A percentile compares a stretch with the other conserved stretches of the same genome.
Conservation (phyloP, 2,329 filamentous ascomycete genomes). For the Proliferodiscus dingleyae region DNA sequence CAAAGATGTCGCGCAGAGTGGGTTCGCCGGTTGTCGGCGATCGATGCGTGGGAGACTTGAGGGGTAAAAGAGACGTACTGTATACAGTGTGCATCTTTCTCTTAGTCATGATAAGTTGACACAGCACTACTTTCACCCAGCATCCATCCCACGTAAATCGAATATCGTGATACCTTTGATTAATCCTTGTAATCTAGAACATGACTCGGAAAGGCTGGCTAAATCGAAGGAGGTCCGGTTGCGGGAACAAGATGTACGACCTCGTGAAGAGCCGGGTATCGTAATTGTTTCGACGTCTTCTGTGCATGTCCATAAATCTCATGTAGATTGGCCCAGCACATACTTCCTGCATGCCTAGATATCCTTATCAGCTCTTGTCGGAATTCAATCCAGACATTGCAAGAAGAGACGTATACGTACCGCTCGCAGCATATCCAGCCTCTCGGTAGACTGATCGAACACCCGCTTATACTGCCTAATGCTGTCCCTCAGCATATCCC, state of each 20-base stretch:
- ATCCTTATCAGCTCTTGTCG: background rate
- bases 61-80: background rate
- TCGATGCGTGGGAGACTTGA: conserved; percentile 1
- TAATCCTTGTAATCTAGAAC: no score
- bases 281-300: background rate
- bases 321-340: conserved; percentile 23
- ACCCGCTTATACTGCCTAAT: conserved; percentile 82
- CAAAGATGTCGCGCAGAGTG: conserved; percentile 16
- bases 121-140: no score
- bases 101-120: background rate
- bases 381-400: background rate
- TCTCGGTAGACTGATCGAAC: conserved; percentile 74
- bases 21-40: conserved; percentile 16
- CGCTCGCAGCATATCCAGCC: conserved; percentile 61
- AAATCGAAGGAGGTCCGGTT: background rate
- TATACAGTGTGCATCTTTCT: background rate
- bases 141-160: no score
- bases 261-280: conserved; percentile 6
- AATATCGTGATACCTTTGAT: no score
- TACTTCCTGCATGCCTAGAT: conserved; percentile 29
- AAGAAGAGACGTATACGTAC: conserved; percentile 49
- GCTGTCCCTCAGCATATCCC: conserved; percentile 74
- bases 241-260: background rate
- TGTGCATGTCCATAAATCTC: conserved; percentile 7
- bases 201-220: background rate